Evolutionary conservation across 495 filamentous ascomycete genomes (phyloP), one percentile per base, ranked within the genome.

Genomic region (Trichoderma reesei): DNA sequence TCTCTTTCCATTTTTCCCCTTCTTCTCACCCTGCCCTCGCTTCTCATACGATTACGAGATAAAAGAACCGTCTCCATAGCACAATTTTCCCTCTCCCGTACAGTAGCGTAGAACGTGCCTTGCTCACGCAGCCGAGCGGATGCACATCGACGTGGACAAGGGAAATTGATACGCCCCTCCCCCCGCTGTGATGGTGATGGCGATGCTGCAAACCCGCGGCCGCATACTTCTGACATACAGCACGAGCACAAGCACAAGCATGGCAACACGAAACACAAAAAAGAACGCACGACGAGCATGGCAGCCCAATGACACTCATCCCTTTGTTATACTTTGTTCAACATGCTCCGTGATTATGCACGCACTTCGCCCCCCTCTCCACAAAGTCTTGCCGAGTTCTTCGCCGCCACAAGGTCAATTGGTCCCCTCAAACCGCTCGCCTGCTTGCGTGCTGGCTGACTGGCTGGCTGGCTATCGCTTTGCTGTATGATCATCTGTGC

Each of bases 331-430:
- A 26, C 26, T 26, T 1, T 26, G 26, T 26, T 26, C 26, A 26
- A 26, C 26, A 26, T 26, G 1, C 26, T 26, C 26, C 26, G 26
- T 26, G 26, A 26, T 26, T n/a, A 56, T 56, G 51, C 51, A 56
- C 51, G 51, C 26, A 56, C 51, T 56, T 56, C 51, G 44, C 51
- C 31, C 51, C 51, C 51, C 51, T 26, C 26, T 20, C 51, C 51
- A 26, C 26, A 34, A 34, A 56, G 26, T 34, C 26, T 26, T 34
- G 51, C 51, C 51, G 51, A 56, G 51, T 14, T 56, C 51, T 2
- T 56, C 51, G 51, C 51, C 51, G 51, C 26, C 51, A 26, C 26
- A 26, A 0, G 26, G 1, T 26, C 26, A 26, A 26, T 26, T 26
- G 26, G 26, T 26, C 26, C 26, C 26, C 26, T 26, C 26, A 26